Evolutionary conservation across 768 basidiomycete species (phyloP), one percentile per base, ranked within the genome.

Genomic region (Pleurotus djamor): DNA sequence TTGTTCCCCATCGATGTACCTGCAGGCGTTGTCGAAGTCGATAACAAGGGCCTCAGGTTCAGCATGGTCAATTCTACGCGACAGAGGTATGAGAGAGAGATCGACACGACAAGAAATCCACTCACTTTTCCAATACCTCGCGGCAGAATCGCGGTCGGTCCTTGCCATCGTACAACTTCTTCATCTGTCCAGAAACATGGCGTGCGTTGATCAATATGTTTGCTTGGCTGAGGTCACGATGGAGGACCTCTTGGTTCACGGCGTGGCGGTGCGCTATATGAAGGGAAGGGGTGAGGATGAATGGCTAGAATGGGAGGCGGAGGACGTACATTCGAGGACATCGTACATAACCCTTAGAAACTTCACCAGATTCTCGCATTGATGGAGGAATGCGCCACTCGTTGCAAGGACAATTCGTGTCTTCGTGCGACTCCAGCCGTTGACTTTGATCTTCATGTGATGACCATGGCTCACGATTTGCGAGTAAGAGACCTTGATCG

Each of bases 331-430:
- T 58, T 58, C 57, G 7, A 58, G 57, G 4, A 48, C 16, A 47
- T 58, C 57, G 16, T 58, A 58, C 57, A 58, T 48, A 3, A 49
- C 34, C 12, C 49, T 49, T 1, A 49, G 14, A 35, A 58, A 49
- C 6, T 48, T 10, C 3, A 58, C 32, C 4, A 49, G 17, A 17
- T 4, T 49, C 4, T 5, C 14, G 48, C 57, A 58, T 8, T 7
- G 4, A 34, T 17, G 14, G 9, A 58, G 17, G 9, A 47, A 16
- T 14, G 32, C 28, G 5, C 57, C 57, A 12, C 10, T 12, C 9
- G 32, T 49, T 4, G 5, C 33, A 32, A 58, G 48, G 17, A 58
- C 28, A 13, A 58, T 5, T 13, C 57, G 16, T 33, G 44, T 32
- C 36, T 58, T 58, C 44, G 48, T 48, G 16, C 57, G 14, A 5